Conservation (phyloP, 2,329 filamentous ascomycete genomes). For the Orbilia oligospora region DNA sequence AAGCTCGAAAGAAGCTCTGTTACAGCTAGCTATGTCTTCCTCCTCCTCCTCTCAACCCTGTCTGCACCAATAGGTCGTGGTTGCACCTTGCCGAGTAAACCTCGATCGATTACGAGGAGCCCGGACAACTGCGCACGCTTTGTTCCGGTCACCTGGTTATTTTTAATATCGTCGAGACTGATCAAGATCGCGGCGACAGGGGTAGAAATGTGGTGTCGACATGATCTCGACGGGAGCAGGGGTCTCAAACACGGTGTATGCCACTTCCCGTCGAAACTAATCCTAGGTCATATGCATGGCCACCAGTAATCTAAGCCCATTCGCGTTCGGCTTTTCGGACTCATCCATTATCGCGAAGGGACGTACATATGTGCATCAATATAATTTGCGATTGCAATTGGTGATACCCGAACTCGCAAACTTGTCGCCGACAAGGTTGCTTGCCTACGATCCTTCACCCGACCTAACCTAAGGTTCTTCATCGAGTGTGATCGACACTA, state of each 20-base stretch:
- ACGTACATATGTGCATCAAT: background rate
- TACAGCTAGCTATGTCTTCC: too few species aligned
- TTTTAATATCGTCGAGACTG: constrained; percentile 13
- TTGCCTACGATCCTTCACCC: constrained; percentile 6
- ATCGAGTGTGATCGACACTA: background rate
- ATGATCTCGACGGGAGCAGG: constrained; percentile 20
- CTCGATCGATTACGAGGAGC: background rate
- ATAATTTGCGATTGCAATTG: constrained; percentile 32
- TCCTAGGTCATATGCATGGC: too few species aligned
- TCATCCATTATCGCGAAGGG: background rate
- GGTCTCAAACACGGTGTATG: constrained; percentile 45
- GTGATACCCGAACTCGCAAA: constrained; percentile 40
- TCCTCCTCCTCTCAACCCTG: background rate
- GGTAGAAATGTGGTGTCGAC: constrained; percentile 15
- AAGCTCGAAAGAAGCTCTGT: constrained; percentile 22
- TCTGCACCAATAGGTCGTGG: background rate
- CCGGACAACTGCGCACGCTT: constrained; percentile 7
- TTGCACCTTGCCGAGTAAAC: constrained; percentile 13
- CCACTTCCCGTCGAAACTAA: constrained; percentile 27
- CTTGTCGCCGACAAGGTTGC: constrained; percentile 41
- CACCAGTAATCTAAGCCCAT: constrained; percentile 1
- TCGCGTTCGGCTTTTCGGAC: background rate
- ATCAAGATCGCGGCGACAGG: constrained; percentile 20
- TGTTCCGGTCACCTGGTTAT: constrained; percentile 16
- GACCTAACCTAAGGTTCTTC: background rate